These are phyloP conservation scores for Lanmaoa rubissima DNA, from an alignment of 768 basidiomycete genomes.

Conservation along the genomic window DNA sequence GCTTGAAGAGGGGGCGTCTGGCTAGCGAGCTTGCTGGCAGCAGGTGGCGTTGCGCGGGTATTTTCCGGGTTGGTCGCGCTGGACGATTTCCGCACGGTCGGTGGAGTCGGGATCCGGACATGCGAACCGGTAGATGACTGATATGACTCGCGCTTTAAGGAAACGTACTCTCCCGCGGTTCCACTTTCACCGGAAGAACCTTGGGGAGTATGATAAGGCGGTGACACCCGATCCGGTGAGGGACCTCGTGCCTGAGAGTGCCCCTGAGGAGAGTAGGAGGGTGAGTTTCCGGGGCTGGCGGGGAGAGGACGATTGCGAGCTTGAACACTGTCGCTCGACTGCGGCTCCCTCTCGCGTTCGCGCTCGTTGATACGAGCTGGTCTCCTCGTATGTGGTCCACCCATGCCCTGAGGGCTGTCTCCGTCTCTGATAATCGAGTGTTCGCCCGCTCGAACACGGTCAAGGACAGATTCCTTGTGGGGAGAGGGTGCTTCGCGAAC, in stretches of 20 bases:
- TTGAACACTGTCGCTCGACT: conserved; percentile 25
- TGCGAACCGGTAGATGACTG: conserved; percentile 30
- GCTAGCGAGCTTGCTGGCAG: conserved; percentile 38
- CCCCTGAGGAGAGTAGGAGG: conserved; percentile 43
- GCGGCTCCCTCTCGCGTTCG: conserved; percentile 45
- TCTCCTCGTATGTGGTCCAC: conserved; percentile 13
- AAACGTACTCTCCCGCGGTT: conserved; percentile 41
- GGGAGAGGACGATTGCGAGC: conserved; percentile 30
- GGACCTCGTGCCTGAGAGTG: conserved; percentile 40
- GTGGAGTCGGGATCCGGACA: conserved; percentile 30
- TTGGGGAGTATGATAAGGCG: conserved; percentile 48
- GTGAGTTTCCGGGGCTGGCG: conserved; percentile 35
- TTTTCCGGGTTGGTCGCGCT: conserved; percentile 19
- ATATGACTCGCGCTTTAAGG: conserved; percentile 45
- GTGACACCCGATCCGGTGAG: conserved; percentile 56
- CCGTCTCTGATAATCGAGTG: conserved; percentile 55
- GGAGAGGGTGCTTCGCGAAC: conserved; percentile 39
- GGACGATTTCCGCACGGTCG: conserved; percentile 26
- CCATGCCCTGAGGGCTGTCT: conserved; percentile 37
- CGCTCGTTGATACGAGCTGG: conserved; percentile 29
- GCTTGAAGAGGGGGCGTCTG: conserved; percentile 58
- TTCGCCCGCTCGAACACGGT: conserved; percentile 52
- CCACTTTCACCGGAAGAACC: conserved; percentile 45
- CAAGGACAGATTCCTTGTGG: conserved; percentile 50
- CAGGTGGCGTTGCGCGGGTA: conserved; percentile 35